Base-by-base conservation (phyloP, 1,284 basidiomycete genomes). In the Ganoderma lucidum region DNA sequence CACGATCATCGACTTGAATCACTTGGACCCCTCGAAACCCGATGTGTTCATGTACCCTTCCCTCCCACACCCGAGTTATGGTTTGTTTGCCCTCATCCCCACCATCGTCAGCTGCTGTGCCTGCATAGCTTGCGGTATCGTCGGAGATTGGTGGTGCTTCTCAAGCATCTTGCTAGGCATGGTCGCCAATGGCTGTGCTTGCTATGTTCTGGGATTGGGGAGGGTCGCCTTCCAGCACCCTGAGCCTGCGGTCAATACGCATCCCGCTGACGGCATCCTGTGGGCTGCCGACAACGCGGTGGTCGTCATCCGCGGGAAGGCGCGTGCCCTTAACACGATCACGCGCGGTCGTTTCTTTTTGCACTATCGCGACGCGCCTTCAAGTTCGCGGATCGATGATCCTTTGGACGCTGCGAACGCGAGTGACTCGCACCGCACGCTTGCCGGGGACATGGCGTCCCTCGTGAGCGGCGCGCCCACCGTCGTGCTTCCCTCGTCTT, bases 311-410 rank as follows among this genome's bases (percentile, higher is more conserved):
- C 70, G 67, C 32, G 70, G 73, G 19, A 10, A 58, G 3, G 73
- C 72, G 61, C 65, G 61, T 17, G 73, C 73, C 17, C 70, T 74
- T 14, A 69, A 68, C 62, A 51, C 73, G 51, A 19, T 74, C 44
- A 72, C 73, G 32, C 69, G 67, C 19, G 70, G 73, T 19, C 60
- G 71, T 28, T 74, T 72, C 69, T 53, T 48, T 41, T 67, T 74
- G 19, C 30, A 55, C 51, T 70, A 62, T 41, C 23, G 10, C 23
- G 23, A 28, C 1, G n/a, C n/a, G n/a, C n/a, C n/a, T n/a, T n/a
- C n/a, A n/a, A n/a, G n/a, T n/a, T n/a, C n/a, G n/a, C n/a, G n/a
- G n/a, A n/a, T n/a, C n/a, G n/a, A n/a, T n/a, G n/a, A n/a, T n/a
- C n/a, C n/a, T n/a, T n/a, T n/a, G n/a, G n/a, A n/a, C n/a, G n/a